Conservation (phyloP, 1,284 basidiomycete species). For the Volvariella volvacea region DNA sequence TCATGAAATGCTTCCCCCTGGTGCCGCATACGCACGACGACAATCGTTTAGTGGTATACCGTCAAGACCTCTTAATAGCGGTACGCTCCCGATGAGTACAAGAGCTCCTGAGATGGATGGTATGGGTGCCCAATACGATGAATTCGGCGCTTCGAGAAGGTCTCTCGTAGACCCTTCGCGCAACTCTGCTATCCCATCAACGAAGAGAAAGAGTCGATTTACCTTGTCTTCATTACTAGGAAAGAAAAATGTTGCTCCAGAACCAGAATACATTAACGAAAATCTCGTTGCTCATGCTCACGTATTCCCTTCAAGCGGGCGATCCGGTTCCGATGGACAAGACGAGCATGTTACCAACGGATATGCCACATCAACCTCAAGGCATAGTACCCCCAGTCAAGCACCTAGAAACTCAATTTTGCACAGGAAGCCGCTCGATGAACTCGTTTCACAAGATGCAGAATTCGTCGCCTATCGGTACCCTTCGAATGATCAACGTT, state of each 20-base stretch:
- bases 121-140: constrained; percentile 40
- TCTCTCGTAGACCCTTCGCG: constrained; percentile 40
- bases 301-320: constrained; percentile 37
- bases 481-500: constrained; percentile 62
- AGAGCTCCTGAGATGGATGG: constrained; percentile 24
- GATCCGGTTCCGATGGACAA: constrained; percentile 36
- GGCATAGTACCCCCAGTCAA: constrained; percentile 34
- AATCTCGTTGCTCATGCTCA: constrained; percentile 23
- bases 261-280: constrained; percentile 28
- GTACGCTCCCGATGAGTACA: constrained; percentile 34
- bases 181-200: constrained; percentile 18
- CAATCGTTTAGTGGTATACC: constrained; percentile 70
- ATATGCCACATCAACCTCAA: constrained; percentile 37
- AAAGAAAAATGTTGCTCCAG: constrained; percentile 35
- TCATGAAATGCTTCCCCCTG: constrained; percentile 50
- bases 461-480: constrained; percentile 82
- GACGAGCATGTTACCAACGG: constrained; percentile 35
- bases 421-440: constrained; percentile 65
- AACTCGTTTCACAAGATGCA: constrained; percentile 70
- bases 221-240: constrained; percentile 58
- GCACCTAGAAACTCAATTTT: constrained; percentile 36
- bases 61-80: constrained; percentile 45
- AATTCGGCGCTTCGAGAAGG: constrained; percentile 60
- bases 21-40: constrained; percentile 58
- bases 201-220: constrained; percentile 70